Evolutionary conservation across 257 asterid genomes (phyloP).

Genomic region (Petrea volubilis): DNA sequence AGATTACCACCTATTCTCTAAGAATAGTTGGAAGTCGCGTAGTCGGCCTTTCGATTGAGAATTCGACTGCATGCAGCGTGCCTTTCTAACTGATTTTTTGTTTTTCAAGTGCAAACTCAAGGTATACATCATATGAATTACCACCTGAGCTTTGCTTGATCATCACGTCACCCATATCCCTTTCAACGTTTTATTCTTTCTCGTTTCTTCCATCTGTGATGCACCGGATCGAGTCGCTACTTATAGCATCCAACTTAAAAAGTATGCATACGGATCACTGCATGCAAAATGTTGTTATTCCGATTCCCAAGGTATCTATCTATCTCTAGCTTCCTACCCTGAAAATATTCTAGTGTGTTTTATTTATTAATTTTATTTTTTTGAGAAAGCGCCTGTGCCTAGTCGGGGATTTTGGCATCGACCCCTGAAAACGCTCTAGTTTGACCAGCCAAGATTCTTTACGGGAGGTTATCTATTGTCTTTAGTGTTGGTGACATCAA

Average conservation of each 20-base stretch:
- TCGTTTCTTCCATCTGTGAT: slow-evolving; percentile 65
- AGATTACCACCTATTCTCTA: too few species aligned
- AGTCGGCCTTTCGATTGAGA: too few species aligned
- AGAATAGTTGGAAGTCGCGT: too few species aligned
- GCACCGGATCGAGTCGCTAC: slow-evolving; percentile 82
- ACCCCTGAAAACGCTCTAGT: too few species aligned
- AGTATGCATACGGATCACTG: slow-evolving; percentile 45
- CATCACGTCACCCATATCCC: slow-evolving; percentile 63
- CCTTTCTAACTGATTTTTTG: neutral
- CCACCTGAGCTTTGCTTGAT: slow-evolving; percentile 82
- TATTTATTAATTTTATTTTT: too few species aligned
- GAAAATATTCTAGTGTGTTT: neutral
- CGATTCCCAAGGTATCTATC: slow-evolving; percentile 48
- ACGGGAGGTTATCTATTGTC: too few species aligned
- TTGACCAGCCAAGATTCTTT: too few species aligned
- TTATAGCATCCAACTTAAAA: slow-evolving; percentile 64
- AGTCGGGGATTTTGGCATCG: too few species aligned
- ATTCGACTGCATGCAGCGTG: too few species aligned
- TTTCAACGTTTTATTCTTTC: slow-evolving; percentile 62
- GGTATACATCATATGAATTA: slow-evolving; percentile 49
- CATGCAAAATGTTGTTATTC: slow-evolving; percentile 46
- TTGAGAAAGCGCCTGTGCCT: too few species aligned
- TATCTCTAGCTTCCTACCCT: neutral
- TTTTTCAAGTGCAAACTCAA: slow-evolving; percentile 41
- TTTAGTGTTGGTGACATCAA: too few species aligned